Percentiles rank a stretch among this genome's conserved stretches.
Evolutionary conservation across 2,329 filamentous ascomycete species (phyloP).

Genomic region (Neoscytalidium dimidiatum): DNA sequence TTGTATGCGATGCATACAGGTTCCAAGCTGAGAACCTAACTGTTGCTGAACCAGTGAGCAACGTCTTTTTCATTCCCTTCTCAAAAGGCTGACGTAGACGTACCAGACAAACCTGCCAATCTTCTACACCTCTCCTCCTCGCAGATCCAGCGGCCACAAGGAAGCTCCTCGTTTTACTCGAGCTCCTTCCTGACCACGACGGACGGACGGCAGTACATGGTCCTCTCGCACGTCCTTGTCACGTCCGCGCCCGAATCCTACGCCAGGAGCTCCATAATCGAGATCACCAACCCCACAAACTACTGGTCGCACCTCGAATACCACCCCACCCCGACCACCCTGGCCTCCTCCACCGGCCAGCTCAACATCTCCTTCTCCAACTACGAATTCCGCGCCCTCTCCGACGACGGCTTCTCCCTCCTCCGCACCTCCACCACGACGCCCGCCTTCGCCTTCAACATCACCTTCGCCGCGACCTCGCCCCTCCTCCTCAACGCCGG

Average conservation of each 20-base stretch:
- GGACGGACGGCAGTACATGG: background rate
- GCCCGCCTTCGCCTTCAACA: background rate
- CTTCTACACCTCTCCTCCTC: background rate
- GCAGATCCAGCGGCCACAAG: background rate
- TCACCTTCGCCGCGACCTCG: background rate
- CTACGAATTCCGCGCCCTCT: background rate
- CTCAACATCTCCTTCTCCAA: background rate
- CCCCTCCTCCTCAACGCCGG: background rate
- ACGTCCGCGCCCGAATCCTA: background rate
- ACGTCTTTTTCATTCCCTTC: too few species aligned
- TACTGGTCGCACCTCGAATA: background rate
- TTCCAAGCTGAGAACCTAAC: too few species aligned
- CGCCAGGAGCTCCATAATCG: background rate
- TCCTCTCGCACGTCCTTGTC: background rate
- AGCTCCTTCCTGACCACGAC: background rate
- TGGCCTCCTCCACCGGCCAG: background rate
- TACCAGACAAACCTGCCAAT: too few species aligned
- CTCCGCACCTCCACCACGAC: background rate
- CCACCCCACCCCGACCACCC: background rate
- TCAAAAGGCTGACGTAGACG: too few species aligned
- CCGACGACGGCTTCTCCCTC: background rate
- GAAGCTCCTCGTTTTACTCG: background rate
- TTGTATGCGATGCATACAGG: too few species aligned
- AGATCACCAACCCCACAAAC: background rate
- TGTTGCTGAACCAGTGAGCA: too few species aligned